phyloP scores from a whole-genome alignment of 164 flowering plant species.

The Vitis labrusca region DNA sequence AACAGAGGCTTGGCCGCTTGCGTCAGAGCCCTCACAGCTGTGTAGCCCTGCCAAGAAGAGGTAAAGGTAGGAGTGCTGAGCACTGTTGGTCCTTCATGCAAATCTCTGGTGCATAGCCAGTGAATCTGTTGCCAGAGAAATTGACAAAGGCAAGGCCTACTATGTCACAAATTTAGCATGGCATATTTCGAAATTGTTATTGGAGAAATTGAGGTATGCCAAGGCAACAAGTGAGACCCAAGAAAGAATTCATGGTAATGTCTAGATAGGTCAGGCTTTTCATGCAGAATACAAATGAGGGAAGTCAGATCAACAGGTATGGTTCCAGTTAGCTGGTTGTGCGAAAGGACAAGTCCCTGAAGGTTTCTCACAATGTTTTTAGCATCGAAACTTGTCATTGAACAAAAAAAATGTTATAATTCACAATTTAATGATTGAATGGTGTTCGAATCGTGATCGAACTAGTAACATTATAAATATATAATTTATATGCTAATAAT shows the following conservation, averaged over 20 bases:
- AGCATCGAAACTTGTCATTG: too few relatives aligned
- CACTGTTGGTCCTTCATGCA: conserved; percentile 33
- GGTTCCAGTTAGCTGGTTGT: conserved; percentile 45
- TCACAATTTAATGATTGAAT: too few relatives aligned
- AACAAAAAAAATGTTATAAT: too few relatives aligned
- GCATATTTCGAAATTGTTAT: conserved; percentile 43
- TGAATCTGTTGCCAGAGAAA: conserved; percentile 8
- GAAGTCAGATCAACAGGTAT: conserved; percentile 47
- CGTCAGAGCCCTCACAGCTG: conserved; percentile 19
- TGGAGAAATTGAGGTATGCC: conserved; percentile 61
- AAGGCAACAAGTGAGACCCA: conserved; percentile 45
- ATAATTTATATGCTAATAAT: too few relatives aligned
- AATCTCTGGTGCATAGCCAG: conserved; percentile 37
- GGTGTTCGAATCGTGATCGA: too few relatives aligned
- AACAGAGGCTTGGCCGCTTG: conserved; percentile 17
- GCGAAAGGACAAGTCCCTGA: conserved; percentile 55
- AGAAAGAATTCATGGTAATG: conserved; percentile 46
- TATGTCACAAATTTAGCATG: conserved; percentile 48
- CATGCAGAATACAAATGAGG: conserved; percentile 35
- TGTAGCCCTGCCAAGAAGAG: conserved; percentile 6
- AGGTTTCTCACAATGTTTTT: conserved; percentile 24
- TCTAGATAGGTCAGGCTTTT: conserved; percentile 45
- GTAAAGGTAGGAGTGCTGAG: conserved; percentile 4
- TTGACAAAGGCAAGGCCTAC: conserved; percentile 39
- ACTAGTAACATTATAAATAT: too few relatives aligned